Evolutionary conservation across 2,329 filamentous ascomycete species (phyloP), one percentile per base, ranked within the genome.

Genomic region (Penicillium sp.): DNA sequence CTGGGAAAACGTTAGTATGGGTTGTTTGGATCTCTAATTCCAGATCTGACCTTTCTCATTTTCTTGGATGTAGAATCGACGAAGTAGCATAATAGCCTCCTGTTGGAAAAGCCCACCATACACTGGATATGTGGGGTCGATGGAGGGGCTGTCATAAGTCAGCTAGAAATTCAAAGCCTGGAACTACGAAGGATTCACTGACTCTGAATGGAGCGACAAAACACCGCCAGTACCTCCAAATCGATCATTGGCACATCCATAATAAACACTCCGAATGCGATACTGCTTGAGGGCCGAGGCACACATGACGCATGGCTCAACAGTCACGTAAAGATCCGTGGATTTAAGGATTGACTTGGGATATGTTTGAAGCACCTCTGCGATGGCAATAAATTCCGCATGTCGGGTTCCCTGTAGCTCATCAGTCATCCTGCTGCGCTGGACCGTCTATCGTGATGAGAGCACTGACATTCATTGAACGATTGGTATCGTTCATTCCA

Each of bases 251-350:
- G 90, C 86, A 58, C 93, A 96, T 5, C 95, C 96, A 74, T 95
- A 99, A 75, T 93, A 98, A 31, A 99, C 95, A 64, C 89, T 89
- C 60, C 89, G 86, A 74, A 99, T 92, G 14, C 87, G 85, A 63
- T 96, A 88, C 75, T 99, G 96, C 51, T 92, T 86, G 50, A 99
- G 83, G 52, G 96, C 86, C 7, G 92, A 96, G 13, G 95, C 95
- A 72, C 95, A 99, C 95, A 99, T 99, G 78, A 99, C 91, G 74
- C 95, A 99, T 5, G 95, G 95, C 77, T 99, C 96, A 53, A 99
- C 93, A 0, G 95, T 99, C 48, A 99, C 95, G 75, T 99, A 99
- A 51, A 99, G 85, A 69, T 89, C 86, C 10, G 87, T 89, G 62
- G 93, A 85, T 39, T 80, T 80, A 64, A 98, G 81, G 61, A 93